Percentiles rank a stretch among this genome's conserved stretches.
These are phyloP conservation scores for Mycena sp. DNA, from an alignment of 1,284 basidiomycete genomes.

Conservation along the genomic window DNA sequence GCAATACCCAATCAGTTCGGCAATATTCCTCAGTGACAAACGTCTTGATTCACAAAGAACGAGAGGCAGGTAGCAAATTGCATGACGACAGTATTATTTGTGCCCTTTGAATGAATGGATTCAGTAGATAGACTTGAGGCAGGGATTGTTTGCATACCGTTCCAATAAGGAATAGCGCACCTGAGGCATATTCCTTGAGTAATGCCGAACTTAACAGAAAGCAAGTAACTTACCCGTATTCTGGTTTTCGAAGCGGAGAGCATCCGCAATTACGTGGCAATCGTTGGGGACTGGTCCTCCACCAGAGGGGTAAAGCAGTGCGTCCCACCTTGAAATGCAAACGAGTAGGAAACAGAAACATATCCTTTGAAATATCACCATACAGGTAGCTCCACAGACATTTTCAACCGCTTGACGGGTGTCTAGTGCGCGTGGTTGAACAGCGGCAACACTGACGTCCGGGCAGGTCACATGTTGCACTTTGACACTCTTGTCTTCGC, in stretches of 20 bases:
- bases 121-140: background rate
- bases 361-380: conserved; percentile 19
- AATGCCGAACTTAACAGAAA: background rate
- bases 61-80: conserved; percentile 47
- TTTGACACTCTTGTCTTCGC: conserved; percentile 47
- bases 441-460: conserved; percentile 14
- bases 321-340: conserved; percentile 44
- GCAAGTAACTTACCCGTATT: conserved; percentile 46
- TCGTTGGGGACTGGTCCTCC: conserved; percentile 58
- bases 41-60: conserved; percentile 53
- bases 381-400: conserved; percentile 56
- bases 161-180: conserved; percentile 43
- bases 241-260: conserved; percentile 55
- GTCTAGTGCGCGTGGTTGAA: conserved; percentile 16
- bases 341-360: no score
- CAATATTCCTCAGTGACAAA: conserved; percentile 45
- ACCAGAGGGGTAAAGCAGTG: conserved; percentile 53
- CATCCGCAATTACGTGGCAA: conserved; percentile 57
- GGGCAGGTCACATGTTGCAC: conserved; percentile 44
- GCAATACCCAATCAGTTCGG: conserved; percentile 51
- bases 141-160: conserved; percentile 27
- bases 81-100: conserved; percentile 47
- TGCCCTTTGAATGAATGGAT: conserved; percentile 28
- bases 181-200: conserved; percentile 29
- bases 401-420: conserved; percentile 38